These are phyloP conservation scores for Rubroboletus pulcherrimus DNA, from an alignment of 768 basidiomycete species.

Conservation along the genomic window DNA sequence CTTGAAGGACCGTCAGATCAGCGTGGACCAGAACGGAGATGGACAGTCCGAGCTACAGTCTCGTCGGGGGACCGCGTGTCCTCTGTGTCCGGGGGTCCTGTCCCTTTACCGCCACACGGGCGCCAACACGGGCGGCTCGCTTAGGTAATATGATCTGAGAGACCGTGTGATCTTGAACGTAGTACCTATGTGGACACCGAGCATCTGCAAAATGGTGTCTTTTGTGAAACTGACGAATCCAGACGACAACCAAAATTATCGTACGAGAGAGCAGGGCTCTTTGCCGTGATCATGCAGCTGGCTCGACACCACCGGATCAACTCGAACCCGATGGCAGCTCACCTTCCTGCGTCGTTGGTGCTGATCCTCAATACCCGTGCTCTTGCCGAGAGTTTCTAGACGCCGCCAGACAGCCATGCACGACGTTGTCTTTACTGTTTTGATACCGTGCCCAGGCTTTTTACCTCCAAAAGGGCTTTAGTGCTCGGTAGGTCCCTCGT, in stretches of 20 bases:
- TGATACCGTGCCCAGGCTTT: not conserved
- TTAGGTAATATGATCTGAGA: too few species aligned
- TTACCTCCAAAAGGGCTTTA: not conserved
- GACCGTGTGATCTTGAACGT: too few species aligned
- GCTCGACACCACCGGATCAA: not conserved
- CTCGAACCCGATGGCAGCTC: not conserved
- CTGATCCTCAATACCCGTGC: slow-evolving; percentile 4
- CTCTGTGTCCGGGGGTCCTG: too few species aligned
- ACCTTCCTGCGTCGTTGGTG: not conserved
- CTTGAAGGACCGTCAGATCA: too few species aligned
- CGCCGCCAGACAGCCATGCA: not conserved
- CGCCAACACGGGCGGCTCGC: too few species aligned
- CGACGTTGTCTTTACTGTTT: slow-evolving; percentile 4
- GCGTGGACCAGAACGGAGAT: too few species aligned
- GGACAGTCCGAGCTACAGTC: too few species aligned
- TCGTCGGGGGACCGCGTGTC: too few species aligned
- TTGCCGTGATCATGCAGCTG: not conserved
- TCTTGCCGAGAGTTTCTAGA: slow-evolving; percentile 1
- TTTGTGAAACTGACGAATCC: not conserved
- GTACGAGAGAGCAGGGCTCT: not conserved
- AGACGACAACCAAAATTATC: not conserved
- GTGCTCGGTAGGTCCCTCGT: not conserved
- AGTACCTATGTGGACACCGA: too few species aligned
- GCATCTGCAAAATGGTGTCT: not conserved
- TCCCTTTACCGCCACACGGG: too few species aligned